Base-by-base conservation (phyloP, 805 yeast species). In the Wickerhamomyces tratensis region DNA sequence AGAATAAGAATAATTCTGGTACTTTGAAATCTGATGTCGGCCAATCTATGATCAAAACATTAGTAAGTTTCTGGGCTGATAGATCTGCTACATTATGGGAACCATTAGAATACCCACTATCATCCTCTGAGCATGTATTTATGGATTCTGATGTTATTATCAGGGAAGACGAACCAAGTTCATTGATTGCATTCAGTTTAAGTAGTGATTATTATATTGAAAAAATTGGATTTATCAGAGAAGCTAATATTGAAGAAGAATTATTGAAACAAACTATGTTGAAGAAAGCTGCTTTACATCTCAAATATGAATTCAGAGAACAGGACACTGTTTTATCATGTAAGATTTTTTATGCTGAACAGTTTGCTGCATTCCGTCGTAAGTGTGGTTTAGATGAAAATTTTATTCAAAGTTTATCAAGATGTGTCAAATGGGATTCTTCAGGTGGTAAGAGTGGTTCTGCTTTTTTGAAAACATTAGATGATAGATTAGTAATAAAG, bases 401-500 rank as follows among this genome's bases (percentile, higher is more conserved):
- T 50, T 93, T 82, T 50, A 77, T 93, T 36, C 96, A 88, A 58
- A 88, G 97, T 61, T 71, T 94, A 39, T 81, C 96, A 6, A 66
- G 98, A 46, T 93, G 99, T 64, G 78, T 88, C 12, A 86, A 88
- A 56, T 94, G 98, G 98, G 89, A 91, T 54, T 83, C 95, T 0
- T 76, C 81, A 27, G 99, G 99, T 35, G 99, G 99, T 34, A 93
- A 93, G 57, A 86, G 96, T 59, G 97, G 98, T 0, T 87, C 96
- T 4, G 86, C 87, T 3, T 93, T 93, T 59, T 67, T 93, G 61
- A 93, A 93, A 56, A 93, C 98, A 0, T 64, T 86, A 38, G 98
- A 93, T 63, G 86, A 88, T 55, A 65, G 98, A 45, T 81, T 88
- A 49, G 85, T 93, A 41, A 77, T 93, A 37, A 93, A 93, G 62